Percentiles rank a stretch among this genome's conserved stretches.
Conservation (phyloP, 2,329 filamentous ascomycete genomes). For the Emmonsiellopsis sp. region DNA sequence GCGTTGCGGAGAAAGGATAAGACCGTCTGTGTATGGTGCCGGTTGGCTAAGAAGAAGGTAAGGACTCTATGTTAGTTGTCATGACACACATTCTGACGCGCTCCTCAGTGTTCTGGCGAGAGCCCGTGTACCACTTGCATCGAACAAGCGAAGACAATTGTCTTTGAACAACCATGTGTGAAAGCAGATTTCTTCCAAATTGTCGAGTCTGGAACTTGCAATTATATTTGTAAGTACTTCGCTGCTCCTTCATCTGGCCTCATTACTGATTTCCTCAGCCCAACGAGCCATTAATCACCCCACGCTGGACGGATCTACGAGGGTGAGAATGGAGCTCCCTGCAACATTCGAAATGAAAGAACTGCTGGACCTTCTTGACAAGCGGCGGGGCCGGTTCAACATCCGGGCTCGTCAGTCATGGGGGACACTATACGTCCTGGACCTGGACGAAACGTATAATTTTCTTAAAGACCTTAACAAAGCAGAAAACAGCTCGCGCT, state of each 20-base stretch:
- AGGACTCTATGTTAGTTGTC: conserved; percentile 1
- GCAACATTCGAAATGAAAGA: conserved; percentile 29
- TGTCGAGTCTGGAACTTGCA: conserved; percentile 35
- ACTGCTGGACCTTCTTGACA: conserved; percentile 27
- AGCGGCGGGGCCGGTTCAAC: conserved; percentile 33
- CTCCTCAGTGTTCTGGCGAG: conserved; percentile 30
- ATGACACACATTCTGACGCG: conserved; percentile 6
- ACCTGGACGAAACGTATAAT: conserved; percentile 32
- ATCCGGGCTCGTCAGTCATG: conserved; percentile 34
- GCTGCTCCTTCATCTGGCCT: not conserved
- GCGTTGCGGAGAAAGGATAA: conserved; percentile 34
- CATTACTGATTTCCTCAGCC: conserved; percentile 17
- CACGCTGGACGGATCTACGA: conserved; percentile 24
- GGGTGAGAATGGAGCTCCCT: conserved; percentile 33
- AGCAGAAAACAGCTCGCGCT: conserved; percentile 27
- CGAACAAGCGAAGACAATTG: conserved; percentile 18
- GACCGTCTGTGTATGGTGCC: conserved; percentile 35
- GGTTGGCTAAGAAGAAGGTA: conserved; percentile 36
- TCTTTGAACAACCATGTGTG: conserved; percentile 35
- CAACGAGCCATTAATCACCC: conserved; percentile 35
- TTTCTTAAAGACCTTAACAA: conserved; percentile 30
- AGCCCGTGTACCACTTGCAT: conserved; percentile 34
- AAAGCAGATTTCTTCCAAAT: conserved; percentile 36
- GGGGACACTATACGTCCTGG: conserved; percentile 33
- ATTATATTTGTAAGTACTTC: conserved; percentile 33